Base-by-base conservation (phyloP, 345 rosid genomes). In the Carallia pectinifolia region DNA sequence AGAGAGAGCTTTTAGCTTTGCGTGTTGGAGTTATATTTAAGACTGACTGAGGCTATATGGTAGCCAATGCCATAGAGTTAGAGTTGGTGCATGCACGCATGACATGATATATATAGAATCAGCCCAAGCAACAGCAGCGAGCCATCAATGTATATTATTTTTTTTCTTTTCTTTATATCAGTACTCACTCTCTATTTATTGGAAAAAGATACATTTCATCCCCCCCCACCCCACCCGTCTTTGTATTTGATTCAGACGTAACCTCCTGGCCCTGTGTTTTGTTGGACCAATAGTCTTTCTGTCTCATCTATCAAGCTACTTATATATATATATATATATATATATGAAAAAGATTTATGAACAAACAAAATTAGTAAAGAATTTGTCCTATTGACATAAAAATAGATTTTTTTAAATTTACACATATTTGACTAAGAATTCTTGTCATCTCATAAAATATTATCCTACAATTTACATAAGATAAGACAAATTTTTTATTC, bases 71-170 rank as follows among this genome's bases (percentile, higher is more conserved):
- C 23, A 23, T 23, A 23, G 23, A 23, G 23, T 23, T 64, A 69
- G 82, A 76, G 75, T 80, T 77, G 74, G 78, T 65, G 74, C 78
- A 73, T 77, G 79, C 75, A 69, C 80, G 82, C 82, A 72, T 64
- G 72, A 74, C 70, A 69, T 67, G 54, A 10, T 61, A 52, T 56
- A 68, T 56, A 68, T 63, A 67, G 48, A 30, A 44, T 44, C 64
- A 27, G 17, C 39, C 66, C 34, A 52, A 47, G 60, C 30, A 27
- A 17, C 50, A 5, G 2, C 23, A 23, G 23, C 23, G 23, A 23
- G 23, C 23, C 7, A n/a, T 39, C n/a, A 17, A 33, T 23, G 48
- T 23, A 23, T 23, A 23, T 23, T 23, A 23, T 23, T 23, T 23
- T 23, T 23, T 23, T 23, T 9, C 6, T 55, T 58, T 40, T 56